phyloP scores from a whole-genome alignment of 2,329 filamentous ascomycete genomes.

The Pyrenophora teres region DNA sequence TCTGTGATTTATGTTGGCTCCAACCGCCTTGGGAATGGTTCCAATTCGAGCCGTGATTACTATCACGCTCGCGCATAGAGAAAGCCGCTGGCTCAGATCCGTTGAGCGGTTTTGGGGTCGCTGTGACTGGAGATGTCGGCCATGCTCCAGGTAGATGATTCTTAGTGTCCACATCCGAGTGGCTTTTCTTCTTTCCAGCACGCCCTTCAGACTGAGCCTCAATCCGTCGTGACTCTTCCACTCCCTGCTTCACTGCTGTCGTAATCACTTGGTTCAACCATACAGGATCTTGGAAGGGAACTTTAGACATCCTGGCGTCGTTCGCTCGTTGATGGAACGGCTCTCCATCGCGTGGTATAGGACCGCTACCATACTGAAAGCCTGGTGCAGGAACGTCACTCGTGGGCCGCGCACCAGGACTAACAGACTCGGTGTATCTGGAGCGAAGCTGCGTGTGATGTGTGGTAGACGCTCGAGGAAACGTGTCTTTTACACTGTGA shows the following conservation, averaged over 20 bases:
- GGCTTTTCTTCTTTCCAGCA: not conserved
- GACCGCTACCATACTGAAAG: slow-evolving; percentile 37
- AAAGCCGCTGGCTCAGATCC: not conserved
- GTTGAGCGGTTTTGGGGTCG: not conserved
- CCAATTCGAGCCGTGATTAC: slow-evolving; percentile 6
- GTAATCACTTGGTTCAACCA: slow-evolving; percentile 26
- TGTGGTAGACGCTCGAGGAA: not conserved
- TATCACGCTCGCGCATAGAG: not conserved
- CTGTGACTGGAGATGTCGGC: slow-evolving; percentile 23
- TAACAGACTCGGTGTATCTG: slow-evolving; percentile 15
- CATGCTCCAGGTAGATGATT: slow-evolving; percentile 33
- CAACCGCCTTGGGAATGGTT: slow-evolving; percentile 4
- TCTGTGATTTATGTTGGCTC: slow-evolving; percentile 5
- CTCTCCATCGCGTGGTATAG: slow-evolving; percentile 22
- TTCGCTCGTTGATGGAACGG: not conserved
- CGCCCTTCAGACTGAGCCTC: slow-evolving; percentile 1
- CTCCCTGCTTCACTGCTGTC: slow-evolving; percentile 28
- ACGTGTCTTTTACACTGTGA: not conserved
- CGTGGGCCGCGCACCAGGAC: slow-evolving; percentile 9
- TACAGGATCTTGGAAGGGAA: slow-evolving; percentile 14
- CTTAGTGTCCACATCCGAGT: not conserved
- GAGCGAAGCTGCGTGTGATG: slow-evolving; percentile 3
- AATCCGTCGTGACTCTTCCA: slow-evolving; percentile 22
- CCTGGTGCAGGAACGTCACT: slow-evolving; percentile 12
- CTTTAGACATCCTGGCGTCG: not conserved